Evolutionary conservation across 148 eudicot genomes (phyloP), one percentile per base, ranked within the genome.

Genomic region (Camellia lanceoleosa): DNA sequence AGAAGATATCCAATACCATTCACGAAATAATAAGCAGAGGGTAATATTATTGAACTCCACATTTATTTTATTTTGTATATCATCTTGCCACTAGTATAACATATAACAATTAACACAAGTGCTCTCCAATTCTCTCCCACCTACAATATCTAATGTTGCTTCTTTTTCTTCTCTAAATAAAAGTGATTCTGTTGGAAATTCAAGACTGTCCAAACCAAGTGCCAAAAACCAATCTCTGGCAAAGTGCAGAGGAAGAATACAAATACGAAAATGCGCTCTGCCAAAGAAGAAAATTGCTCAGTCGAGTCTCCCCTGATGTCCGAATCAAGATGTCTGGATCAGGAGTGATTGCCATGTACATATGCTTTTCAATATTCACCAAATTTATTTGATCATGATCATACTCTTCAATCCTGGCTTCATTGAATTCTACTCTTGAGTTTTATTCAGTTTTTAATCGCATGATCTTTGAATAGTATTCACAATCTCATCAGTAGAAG

Each of bases 281-380:
- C 94, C 92, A 89, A 54, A 91, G 73, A 13, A 91, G 90, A 60
- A 91, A 91, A 77, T 88, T 89, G 81, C 92, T 91, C 79, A 89
- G 73, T 2, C 94, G 91, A 47, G 87, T 84, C 85, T 89, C 94
- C 8, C 92, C 94, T 49, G 92, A 88, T 46, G 92, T 87, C 5
- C 92, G 86, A 14, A 91, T 79, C 18, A 89, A 66, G 30, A 91
- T 84, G 75, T 89, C 92, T 6, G 91, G 94, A 80, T 76, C 83
- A 7, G 92, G 91, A 15, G 87, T 86, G 58, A 86, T 79, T n/a
- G 74, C 76, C 87, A 87, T 86, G 63, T 82, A 85, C 83, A 89
- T 79, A 72, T 85, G 84, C 79, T 79, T 89, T 83, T 91, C 92
- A 19, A 91, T 56, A 79, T 91, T 91, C 14, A 38, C 61, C 30